phyloP scores from a whole-genome alignment of 208 protist genomes.

The Borovskyia barvae region DNA sequence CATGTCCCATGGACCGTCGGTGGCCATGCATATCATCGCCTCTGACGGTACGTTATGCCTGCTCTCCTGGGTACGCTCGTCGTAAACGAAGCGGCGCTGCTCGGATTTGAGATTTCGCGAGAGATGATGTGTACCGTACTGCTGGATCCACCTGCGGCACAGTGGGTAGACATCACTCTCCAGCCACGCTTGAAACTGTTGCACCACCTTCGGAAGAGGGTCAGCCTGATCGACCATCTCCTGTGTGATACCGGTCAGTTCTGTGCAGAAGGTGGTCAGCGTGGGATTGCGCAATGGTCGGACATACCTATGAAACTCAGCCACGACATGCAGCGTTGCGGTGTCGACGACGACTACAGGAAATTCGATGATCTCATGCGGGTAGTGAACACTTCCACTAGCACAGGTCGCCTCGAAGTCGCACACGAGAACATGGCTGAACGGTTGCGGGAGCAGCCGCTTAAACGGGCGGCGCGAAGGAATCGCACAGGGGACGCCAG shows the following conservation, averaged over 20 bases:
- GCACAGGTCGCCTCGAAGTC: slow-evolving; percentile 94
- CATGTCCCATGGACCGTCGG: slow-evolving; percentile 92
- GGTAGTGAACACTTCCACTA: slow-evolving; percentile 48
- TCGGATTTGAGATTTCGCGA: slow-evolving; percentile 48
- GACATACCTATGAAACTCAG: slow-evolving; percentile 91
- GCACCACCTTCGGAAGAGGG: slow-evolving; percentile 59
- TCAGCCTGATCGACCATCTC: slow-evolving; percentile 77
- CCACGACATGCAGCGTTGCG: slow-evolving; percentile 50
- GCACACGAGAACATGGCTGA: slow-evolving; percentile 88
- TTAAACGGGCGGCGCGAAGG: slow-evolving; percentile 29
- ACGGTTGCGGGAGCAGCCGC: slow-evolving; percentile 64
- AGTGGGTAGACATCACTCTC: slow-evolving; percentile 65
- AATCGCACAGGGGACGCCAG: slow-evolving; percentile 21
- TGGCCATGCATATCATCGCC: slow-evolving; percentile 80
- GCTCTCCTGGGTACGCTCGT: slow-evolving; percentile 30
- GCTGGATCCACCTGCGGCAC: slow-evolving; percentile 36
- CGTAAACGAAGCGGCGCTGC: slow-evolving; percentile 54
- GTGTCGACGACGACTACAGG: slow-evolving; percentile 91
- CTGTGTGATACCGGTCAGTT: slow-evolving; percentile 96
- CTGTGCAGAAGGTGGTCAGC: slow-evolving; percentile 91
- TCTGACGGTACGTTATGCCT: slow-evolving; percentile 30
- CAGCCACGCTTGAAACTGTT: slow-evolving; percentile 66
- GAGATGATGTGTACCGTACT: slow-evolving; percentile 24
- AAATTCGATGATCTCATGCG: slow-evolving; percentile 97
- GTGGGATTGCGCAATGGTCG: slow-evolving; percentile 70